Percentiles rank a stretch among this genome's conserved stretches.
Conservation (phyloP, 1,284 basidiomycete species). For the Marasmius oreades region DNA sequence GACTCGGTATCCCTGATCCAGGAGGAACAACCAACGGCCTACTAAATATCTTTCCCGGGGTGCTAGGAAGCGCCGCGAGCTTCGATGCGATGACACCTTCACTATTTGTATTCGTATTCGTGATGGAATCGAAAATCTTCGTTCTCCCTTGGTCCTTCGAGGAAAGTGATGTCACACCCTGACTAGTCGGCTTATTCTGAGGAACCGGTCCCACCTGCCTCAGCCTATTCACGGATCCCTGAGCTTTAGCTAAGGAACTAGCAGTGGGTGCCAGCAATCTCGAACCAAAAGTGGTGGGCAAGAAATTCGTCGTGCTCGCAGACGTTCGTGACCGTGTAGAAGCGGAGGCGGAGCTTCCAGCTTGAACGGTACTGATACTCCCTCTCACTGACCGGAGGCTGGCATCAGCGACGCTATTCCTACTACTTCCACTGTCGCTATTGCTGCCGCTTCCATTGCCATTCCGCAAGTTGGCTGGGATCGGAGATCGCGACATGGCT, state of each 20-base stretch:
- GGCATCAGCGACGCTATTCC: constrained; percentile 21
- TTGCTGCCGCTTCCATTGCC: too few species aligned
- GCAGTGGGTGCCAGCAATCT: constrained; percentile 71
- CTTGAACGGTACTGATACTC: not conserved
- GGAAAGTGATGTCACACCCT: not conserved
- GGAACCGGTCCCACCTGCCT: not conserved
- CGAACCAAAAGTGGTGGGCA: constrained; percentile 34
- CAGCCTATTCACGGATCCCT: constrained; percentile 17
- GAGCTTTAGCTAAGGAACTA: constrained; percentile 66
- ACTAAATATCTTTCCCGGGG: constrained; percentile 47
- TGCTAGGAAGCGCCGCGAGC: constrained; percentile 16
- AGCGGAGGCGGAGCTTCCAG: not conserved
- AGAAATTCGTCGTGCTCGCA: not conserved
- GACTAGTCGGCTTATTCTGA: not conserved
- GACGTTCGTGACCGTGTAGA: not conserved
- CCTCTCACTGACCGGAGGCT: constrained; percentile 3
- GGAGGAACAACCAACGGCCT: constrained; percentile 42
- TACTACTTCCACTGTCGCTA: too few species aligned
- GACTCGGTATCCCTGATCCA: constrained; percentile 34
- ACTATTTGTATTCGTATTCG: constrained; percentile 32
- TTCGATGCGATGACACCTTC: constrained; percentile 6
- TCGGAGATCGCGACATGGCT: constrained; percentile 16
- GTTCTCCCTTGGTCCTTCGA: not conserved
- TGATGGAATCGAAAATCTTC: constrained; percentile 26
- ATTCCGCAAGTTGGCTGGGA: constrained; percentile 15